Evolutionary conservation across 1,139 yeast genomes (phyloP).

Genomic region (Sugiyamaella grinbergsii): DNA sequence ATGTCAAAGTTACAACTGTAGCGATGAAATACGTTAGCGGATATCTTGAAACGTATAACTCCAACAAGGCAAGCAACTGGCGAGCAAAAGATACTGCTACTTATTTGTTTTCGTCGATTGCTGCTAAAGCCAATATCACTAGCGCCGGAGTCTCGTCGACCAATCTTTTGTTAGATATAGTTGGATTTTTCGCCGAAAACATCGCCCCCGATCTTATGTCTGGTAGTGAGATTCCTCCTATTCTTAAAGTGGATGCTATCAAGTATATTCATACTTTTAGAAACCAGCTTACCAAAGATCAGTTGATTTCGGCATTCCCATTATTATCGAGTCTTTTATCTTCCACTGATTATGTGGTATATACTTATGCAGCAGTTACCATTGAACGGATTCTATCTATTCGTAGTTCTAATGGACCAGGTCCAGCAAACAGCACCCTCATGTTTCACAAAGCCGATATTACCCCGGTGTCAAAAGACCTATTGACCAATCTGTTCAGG

Average conservation of each 20-base stretch:
- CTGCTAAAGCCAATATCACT: slow-evolving; percentile 86
- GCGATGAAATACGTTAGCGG: slow-evolving; percentile 76
- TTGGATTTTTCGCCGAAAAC: slow-evolving; percentile 76
- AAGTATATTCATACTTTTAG: slow-evolving; percentile 87
- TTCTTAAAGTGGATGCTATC: slow-evolving; percentile 88
- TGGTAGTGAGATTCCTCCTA: slow-evolving; percentile 42
- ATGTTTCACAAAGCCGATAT: slow-evolving; percentile 77
- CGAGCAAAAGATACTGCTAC: slow-evolving; percentile 84
- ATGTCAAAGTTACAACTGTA: slow-evolving; percentile 69
- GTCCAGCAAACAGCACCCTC: slow-evolving; percentile 25
- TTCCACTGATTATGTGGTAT: slow-evolving; percentile 72
- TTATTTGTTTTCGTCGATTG: slow-evolving; percentile 83
- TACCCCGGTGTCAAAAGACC: slow-evolving; percentile 53
- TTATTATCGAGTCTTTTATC: slow-evolving; percentile 66
- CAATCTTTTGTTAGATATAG: slow-evolving; percentile 81
- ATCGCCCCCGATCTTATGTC: slow-evolving; percentile 78
- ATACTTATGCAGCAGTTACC: slow-evolving; percentile 91
- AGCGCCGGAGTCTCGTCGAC: slow-evolving; percentile 87
- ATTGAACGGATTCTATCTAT: slow-evolving; percentile 84
- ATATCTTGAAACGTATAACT: slow-evolving; percentile 57
- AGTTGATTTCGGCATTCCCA: slow-evolving; percentile 79
- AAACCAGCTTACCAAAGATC: slow-evolving; percentile 87
- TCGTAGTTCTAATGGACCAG: slow-evolving; percentile 44
- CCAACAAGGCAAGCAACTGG: slow-evolving; percentile 59
- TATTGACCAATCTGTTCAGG: slow-evolving; percentile 65